Evolutionary conservation across 345 rosid genomes (phyloP), one percentile per base, ranked within the genome.

Genomic region (Barbarea vulgaris): DNA sequence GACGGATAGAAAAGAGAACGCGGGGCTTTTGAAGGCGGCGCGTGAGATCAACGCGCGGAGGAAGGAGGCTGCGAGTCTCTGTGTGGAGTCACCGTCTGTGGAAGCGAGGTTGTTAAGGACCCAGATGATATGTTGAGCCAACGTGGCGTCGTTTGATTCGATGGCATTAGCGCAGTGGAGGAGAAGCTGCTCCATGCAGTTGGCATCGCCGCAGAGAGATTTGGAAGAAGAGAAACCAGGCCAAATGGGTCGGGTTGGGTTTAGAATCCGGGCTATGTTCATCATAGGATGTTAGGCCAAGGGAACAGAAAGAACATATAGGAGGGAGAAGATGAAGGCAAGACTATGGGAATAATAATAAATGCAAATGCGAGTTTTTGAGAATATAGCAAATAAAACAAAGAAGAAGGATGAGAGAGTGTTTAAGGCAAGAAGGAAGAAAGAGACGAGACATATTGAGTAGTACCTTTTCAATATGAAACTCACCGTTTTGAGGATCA

Each of bases 81-180:
- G 97, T 15, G 91, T 93, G 0, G 98, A 91, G 81, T 91, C 94
- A 0, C 98, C 96, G 10, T 89, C 96, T 0, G 96, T 84, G 0
- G 93, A 87, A 36, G 90, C 93, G 50, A 88, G 93, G 91, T 93
- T 93, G 82, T 88, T 89, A 41, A 91, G 87, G 33, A 93, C 88
- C 96, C 97, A 89, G 9, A 94, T 85, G 81, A 89, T 88, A 66
- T 94, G 98, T 66, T 94, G 98, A 17, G 97, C 83, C 7, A 89
- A 83, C 69, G 97, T 87, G 56, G 85, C 90, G 59, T 94, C 96
- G 56, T 88, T 87, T 78, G 82, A 80, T 69, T 94, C 94, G 41
- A 94, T 91, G 28, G 98, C 98, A 64, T 83, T 91, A 4, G 94
- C 97, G 58, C 97, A 94, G 83, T 87, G 96, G 24, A 89, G 89